Base-by-base conservation (phyloP, 2,329 filamentous ascomycete genomes). In the Penicillium sp. region DNA sequence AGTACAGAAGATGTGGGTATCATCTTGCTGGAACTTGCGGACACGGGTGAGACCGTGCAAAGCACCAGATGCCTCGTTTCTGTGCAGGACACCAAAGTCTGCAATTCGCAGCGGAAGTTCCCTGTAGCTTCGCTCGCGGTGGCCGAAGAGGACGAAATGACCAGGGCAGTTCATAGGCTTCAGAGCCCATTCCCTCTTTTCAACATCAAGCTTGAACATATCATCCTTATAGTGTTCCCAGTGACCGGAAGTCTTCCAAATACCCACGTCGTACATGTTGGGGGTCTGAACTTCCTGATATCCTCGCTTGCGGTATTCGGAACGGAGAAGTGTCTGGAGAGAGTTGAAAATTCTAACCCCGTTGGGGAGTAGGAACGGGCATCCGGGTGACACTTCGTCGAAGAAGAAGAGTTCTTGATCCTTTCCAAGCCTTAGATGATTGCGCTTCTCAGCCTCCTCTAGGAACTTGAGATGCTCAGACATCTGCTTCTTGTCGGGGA, bases 151-250 rank as follows among this genome's bases (percentile, higher is more conserved):
- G 67, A 95, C 82, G 78, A 91, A 96, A 79, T 98, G 94, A 30
- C 93, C 93, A 4, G 95, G 95, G 80, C 95, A 99, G 82, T 98
- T 98, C 95, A 98, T 98, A 30, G 94, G 94, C 82, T 98, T 98
- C 56, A 98, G 82, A 17, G 89, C 93, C 83, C 90, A 93, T 67
- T 88, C 84, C 66, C 91, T 90, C 83, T 97, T 96, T 77, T 97
- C 93, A 29, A 82, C 83, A 50, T 88, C 82, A 69, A 97, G 88
- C n/a, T 88, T 89, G 78, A 93, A 93, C 94, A 98, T 98, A 80
- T 97, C 93, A 66, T 98, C 94, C 74, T 93, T 88, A 83, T 97
- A 95, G 75, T 93, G 89, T 63, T 90, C 87, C 93, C 94, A 97
- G 78, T 98, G 95, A 54, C 95, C 95, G 8, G 93, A 97, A 23